phyloP scores from a whole-genome alignment of 306 rosid species.

The Canavalia ensiformis region DNA sequence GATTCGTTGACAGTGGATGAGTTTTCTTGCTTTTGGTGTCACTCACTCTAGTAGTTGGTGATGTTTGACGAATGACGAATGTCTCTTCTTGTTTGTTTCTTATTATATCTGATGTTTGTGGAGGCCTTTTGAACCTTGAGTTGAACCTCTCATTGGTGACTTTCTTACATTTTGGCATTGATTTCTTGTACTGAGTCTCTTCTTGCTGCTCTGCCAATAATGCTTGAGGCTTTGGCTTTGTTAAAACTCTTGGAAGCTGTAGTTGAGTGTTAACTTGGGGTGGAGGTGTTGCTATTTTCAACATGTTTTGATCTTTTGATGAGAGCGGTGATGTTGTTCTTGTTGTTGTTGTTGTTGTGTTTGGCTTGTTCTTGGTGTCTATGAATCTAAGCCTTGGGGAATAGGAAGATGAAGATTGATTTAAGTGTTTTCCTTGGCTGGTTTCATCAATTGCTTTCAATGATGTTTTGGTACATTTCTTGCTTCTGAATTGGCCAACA shows the following conservation, averaged over 20 bases:
- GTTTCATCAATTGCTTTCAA: conserved; percentile 48
- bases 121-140: conserved; percentile 60
- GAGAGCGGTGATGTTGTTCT: conserved; percentile 11
- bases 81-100: conserved; percentile 72
- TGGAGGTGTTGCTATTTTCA: conserved; percentile 30
- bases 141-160: conserved; percentile 55
- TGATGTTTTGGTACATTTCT: conserved; percentile 50
- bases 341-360: conserved; percentile 1
- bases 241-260: conserved; percentile 48
- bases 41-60: conserved; percentile 51
- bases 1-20: conserved; percentile 62
- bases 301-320: conserved; percentile 51
- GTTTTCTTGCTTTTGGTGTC: conserved; percentile 66
- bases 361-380: conserved; percentile 59
- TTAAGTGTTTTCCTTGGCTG: conserved; percentile 45
- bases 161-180: conserved; percentile 44
- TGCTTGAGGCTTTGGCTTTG: conserved; percentile 50
- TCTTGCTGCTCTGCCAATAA: conserved; percentile 39
- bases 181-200: conserved; percentile 41
- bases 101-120: conserved; percentile 57
- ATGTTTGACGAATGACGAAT: conserved; percentile 66
- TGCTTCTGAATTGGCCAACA: conserved; percentile 52
- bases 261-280: conserved; percentile 29
- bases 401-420: conserved; percentile 46
- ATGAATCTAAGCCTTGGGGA: conserved; percentile 63